phyloP scores from a whole-genome alignment of 768 basidiomycete species.

The Collybia sordida region DNA sequence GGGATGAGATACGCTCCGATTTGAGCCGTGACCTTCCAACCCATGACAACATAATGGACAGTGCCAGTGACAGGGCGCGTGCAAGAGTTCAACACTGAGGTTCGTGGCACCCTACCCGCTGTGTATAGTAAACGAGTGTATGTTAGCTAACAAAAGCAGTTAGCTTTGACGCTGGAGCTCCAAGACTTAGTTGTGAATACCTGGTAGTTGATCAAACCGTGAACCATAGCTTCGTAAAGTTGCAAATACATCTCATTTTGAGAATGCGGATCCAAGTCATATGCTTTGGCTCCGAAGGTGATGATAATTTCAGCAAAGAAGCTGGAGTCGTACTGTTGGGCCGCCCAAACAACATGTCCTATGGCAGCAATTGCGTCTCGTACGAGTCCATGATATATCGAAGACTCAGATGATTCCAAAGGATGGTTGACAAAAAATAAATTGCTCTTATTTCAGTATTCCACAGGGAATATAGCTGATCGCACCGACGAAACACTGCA shows the following conservation, averaged over 20 bases:
- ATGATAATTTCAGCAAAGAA: slow-evolving; percentile 18
- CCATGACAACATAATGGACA: slow-evolving; percentile 8
- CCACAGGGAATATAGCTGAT: slow-evolving; percentile 14
- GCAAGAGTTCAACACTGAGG: neutral
- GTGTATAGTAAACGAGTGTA: slow-evolving; percentile 19
- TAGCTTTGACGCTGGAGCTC: neutral
- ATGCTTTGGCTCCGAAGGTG: slow-evolving; percentile 18
- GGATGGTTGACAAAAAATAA: neutral
- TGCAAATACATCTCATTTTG: slow-evolving; percentile 7
- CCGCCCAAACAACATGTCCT: slow-evolving; percentile 3
- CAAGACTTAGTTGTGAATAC: slow-evolving; percentile 5
- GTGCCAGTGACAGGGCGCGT: neutral
- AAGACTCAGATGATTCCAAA: neutral
- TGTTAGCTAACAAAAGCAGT: neutral
- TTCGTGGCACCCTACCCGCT: slow-evolving; percentile 3
- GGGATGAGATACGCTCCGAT: slow-evolving; percentile 19
- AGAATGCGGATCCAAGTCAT: slow-evolving; percentile 3
- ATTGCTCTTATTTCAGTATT: slow-evolving; percentile 4
- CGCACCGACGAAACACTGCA: slow-evolving; percentile 16
- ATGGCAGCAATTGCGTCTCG: slow-evolving; percentile 7
- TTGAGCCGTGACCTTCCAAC: slow-evolving; percentile 13
- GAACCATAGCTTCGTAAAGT: slow-evolving; percentile 19
- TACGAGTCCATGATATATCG: slow-evolving; percentile 6
- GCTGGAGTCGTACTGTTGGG: slow-evolving; percentile 12
- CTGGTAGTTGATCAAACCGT: slow-evolving; percentile 23